Evolutionary conservation across 352 stramenopile genomes (phyloP), one percentile per base, ranked within the genome.

Genomic region (Phytophthora lateralis): DNA sequence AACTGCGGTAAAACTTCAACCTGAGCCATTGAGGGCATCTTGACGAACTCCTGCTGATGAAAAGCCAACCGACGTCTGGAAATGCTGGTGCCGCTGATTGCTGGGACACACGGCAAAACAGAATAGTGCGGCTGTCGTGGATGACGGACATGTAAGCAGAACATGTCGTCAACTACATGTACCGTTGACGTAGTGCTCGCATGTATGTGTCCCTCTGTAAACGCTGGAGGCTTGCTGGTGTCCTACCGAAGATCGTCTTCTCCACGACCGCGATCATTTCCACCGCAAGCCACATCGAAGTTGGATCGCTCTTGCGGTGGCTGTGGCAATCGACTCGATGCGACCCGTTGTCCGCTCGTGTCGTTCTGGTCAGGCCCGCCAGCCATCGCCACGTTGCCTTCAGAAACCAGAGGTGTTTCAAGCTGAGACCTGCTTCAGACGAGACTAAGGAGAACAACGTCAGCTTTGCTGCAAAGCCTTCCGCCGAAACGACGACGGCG

Each of bases 1-100:
- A 38, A 39, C 45, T 12, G 24, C 26, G 44, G 15, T 15, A 14
- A 17, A 52, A 52, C 45, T 52, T 52, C 45, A 52, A 52, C 45
- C 45, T 52, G 35, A 18, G 11, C 5, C 26, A 4, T 8, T 30
- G 26, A 8, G 30, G 30, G 29, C 29, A 34, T 37, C 12, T 37
- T 15, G 30, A 30, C 7, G 26, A 30, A 14, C 1, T 18, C 14
- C 14, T 41, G 12, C 30, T 37, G 12, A 5, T 37, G 30, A 37
- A 37, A 15, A 0, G 3, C 30, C 8, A 37, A 14, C 14, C 7
- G 30, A 37, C 30, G 30, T n/a, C 30, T 37, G 30, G 30, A 37
- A 15, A 37, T 37, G 30, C 9, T 34, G 10, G 29, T 34, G 29
- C 29, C n/a, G n/a, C n/a, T n/a, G n/a, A 30, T 30, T 30, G 26